Percentiles rank a stretch among this genome's conserved stretches.
phyloP scores from a whole-genome alignment of 495 filamentous ascomycete species.

The Aspergillus carlsbadensis region DNA sequence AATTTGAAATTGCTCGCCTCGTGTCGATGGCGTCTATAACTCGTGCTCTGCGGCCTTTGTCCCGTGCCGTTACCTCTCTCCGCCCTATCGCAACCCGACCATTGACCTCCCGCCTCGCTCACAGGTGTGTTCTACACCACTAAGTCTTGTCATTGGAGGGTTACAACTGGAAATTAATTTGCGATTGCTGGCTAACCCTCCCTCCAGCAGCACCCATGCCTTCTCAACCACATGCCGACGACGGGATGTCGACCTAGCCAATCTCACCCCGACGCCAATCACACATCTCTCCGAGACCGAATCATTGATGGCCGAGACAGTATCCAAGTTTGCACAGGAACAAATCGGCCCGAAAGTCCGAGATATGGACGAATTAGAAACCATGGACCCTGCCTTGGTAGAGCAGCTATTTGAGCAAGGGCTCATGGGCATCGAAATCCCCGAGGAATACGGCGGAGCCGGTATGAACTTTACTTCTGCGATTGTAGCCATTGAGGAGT shows the following conservation, averaged over 20 bases:
- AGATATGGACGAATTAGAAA: conserved; percentile 96
- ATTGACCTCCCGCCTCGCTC: conserved; percentile 37
- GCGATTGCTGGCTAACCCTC: conserved; percentile 5
- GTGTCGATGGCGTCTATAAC: conserved; percentile 77
- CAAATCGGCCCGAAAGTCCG: conserved; percentile 88
- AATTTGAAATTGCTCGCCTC: conserved; percentile 14
- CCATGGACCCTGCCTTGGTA: conserved; percentile 84
- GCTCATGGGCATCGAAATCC: conserved; percentile 95
- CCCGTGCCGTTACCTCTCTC: conserved; percentile 53
- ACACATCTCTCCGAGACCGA: conserved; percentile 91
- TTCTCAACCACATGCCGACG: conserved; percentile 69
- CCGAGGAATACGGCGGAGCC: conserved; percentile 92
- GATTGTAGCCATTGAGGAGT: conserved; percentile 95
- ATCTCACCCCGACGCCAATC: conserved; percentile 86
- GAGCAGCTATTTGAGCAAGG: conserved; percentile 97
- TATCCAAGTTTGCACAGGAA: conserved; percentile 87
- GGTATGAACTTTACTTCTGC: conserved; percentile 99
- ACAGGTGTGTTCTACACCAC: conserved; percentile 35
- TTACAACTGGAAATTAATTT: background rate
- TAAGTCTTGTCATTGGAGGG: background rate
- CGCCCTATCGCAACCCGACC: conserved; percentile 45
- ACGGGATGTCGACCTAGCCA: conserved; percentile 61
- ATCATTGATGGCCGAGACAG: conserved; percentile 79
- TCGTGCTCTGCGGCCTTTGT: conserved; percentile 65
- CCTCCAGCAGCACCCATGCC: conserved; percentile 52